Percentiles rank a stretch among this genome's conserved stretches.
Conservation (phyloP, 352 stramenopile genomes). For the Pythium dissotocum region DNA sequence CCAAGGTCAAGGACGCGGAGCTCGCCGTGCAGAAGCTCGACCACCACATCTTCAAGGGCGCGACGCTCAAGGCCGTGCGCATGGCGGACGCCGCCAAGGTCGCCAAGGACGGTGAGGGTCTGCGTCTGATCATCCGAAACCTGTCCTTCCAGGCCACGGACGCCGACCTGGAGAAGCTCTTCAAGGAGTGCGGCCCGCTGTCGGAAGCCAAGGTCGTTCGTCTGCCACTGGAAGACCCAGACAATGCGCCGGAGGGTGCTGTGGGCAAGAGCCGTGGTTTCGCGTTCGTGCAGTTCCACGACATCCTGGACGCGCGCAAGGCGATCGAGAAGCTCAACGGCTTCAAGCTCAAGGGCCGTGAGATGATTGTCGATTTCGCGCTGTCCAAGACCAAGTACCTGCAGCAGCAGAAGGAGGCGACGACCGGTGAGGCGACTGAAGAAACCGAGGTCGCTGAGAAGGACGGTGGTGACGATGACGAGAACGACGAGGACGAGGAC, state of each 20-base stretch:
- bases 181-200: conserved; percentile 60
- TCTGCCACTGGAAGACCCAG: conserved; percentile 59
- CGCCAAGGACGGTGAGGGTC: conserved; percentile 41
- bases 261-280: conserved; percentile 78
- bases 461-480: conserved; percentile 34
- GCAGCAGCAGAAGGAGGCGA: conserved; percentile 57
- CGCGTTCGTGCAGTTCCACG: conserved; percentile 82
- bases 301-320: conserved; percentile 52
- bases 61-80: conserved; percentile 61
- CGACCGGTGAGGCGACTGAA: conserved; percentile 29
- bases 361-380: conserved; percentile 88
- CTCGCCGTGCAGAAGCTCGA: conserved; percentile 74
- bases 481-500: conserved; percentile 42
- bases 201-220: conserved; percentile 77
- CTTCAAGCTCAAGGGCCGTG: conserved; percentile 74
- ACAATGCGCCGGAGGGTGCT: conserved; percentile 31
- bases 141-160: conserved; percentile 80
- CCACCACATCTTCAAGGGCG: conserved; percentile 82
- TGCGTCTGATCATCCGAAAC: conserved; percentile 85
- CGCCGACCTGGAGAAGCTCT: conserved; percentile 69
- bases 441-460: conserved; percentile 43
- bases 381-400: conserved; percentile 80
- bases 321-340: conserved; percentile 80
- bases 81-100: conserved; percentile 32
- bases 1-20: conserved; percentile 49